These are phyloP conservation scores for Sporothrix globosa DNA, from an alignment of 2,329 filamentous ascomycete species.

Conservation along the genomic window DNA sequence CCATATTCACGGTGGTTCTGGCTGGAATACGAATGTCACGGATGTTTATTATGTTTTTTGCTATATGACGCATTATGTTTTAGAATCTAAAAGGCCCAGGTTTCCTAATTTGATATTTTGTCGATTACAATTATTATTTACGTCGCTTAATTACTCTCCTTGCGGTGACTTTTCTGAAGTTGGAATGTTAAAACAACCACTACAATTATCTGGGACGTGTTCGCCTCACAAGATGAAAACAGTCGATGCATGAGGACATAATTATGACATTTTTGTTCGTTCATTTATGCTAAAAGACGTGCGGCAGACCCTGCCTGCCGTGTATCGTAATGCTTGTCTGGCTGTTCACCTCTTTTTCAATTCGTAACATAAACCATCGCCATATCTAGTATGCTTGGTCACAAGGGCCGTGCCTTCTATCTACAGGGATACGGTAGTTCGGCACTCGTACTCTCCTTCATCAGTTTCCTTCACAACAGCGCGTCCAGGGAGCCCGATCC, in stretches of 20 bases:
- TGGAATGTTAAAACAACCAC: not conserved
- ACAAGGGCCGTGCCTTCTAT: not conserved
- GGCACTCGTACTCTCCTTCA: no score
- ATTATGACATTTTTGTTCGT: not conserved
- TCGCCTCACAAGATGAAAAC: not conserved
- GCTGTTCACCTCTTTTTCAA: not conserved
- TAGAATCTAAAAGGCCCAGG: not conserved
- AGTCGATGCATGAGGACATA: not conserved
- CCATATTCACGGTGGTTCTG: not conserved
- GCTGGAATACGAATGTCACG: not conserved
- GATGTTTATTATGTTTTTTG: not conserved
- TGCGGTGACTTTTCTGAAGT: no score
- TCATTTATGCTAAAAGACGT: not conserved
- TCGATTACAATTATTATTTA: not conserved
- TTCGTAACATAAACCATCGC: no score
- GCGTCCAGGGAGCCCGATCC: not conserved
- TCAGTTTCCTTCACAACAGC: not conserved
- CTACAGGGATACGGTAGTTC: not conserved
- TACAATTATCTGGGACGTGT: no score
- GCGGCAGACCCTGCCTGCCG: not conserved
- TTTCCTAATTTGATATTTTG: not conserved
- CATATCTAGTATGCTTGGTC: not conserved
- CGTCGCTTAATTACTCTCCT: not conserved
- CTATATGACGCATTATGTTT: not conserved
- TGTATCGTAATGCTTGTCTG: not conserved